Base-by-base conservation (phyloP, 192 early-diverging fungal genomes). In the Dimargaris cristalligena region DNA sequence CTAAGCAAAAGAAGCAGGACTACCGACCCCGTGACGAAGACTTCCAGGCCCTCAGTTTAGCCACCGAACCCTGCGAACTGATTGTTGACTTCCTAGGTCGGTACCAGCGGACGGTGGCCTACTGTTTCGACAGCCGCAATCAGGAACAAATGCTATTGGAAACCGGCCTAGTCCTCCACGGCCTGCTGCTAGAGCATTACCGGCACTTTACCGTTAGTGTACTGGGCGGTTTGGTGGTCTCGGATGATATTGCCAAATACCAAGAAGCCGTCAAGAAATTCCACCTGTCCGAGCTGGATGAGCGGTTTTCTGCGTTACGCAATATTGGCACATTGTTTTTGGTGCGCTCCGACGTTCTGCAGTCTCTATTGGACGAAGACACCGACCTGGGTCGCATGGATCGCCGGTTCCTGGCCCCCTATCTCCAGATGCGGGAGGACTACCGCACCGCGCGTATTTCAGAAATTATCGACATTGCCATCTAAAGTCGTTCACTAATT, bases 211-310 rank as follows among this genome's bases (percentile, higher is more conserved):
- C 66, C 25, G 88, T 93, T 25, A 92, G 79, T 63, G 79, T 88
- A 13, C 81, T 82, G 9, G 95, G 95, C 41, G 91, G 89, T 29
- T 68, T 99, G 22, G 75, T 94, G 44, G 67, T 99, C 25, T 76
- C 89, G 57, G 91, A 88, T 83, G 95, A 99, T 65, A 82, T 99
- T 52, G 81, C 91, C 4, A 88, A 81, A 63, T 99, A 99, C 71
- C 94, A 90, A 67, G 87, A 97, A 71, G 68, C 79, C 0, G 80
- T 99, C 38, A 67, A 74, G 47, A 62, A 67, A 13, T 97, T 92
- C 73, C 81, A 80, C 38, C 75, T 90, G 22, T 71, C 85, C 2
- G 62, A 66, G 28, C 66, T 99, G 14, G 79, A 81, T 59, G 89
- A 92, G 54, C 81, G 88, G 31, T 95, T 95, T 65, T 84, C 88